Evolutionary conservation across 371 early-diverging fungal genomes (phyloP).

Genomic region (Apophysomyces sp.): DNA sequence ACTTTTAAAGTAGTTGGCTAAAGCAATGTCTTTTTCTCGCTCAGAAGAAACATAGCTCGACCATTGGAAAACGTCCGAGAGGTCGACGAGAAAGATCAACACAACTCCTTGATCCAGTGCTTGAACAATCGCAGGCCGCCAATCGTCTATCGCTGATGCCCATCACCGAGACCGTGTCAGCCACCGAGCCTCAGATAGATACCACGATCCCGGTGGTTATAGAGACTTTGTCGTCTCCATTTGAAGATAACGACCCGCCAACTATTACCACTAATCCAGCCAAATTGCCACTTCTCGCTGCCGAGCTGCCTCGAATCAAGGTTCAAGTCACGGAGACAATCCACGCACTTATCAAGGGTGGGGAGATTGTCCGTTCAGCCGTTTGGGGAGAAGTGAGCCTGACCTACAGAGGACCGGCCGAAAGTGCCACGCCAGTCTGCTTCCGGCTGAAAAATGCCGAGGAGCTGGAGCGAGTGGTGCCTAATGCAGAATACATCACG

Average conservation of each 20-base stretch:
- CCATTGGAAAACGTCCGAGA: slow-evolving; percentile 22
- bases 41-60: slow-evolving; percentile 5
- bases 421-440: slow-evolving; percentile 28
- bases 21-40: not conserved
- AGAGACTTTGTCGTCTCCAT: not conserved
- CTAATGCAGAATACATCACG: slow-evolving; percentile 35
- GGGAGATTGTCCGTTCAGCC: slow-evolving; percentile 37
- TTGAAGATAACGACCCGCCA: slow-evolving; percentile 7
- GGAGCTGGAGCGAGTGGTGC: slow-evolving; percentile 27
- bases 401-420: slow-evolving; percentile 28
- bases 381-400: slow-evolving; percentile 52
- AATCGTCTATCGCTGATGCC: not conserved
- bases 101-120: slow-evolving; percentile 23
- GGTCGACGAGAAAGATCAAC: slow-evolving; percentile 45
- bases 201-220: not conserved
- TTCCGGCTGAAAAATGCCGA: slow-evolving; percentile 34
- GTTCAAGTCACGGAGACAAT: slow-evolving; percentile 46
- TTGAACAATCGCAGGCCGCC: slow-evolving; percentile 1
- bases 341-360: slow-evolving; percentile 39
- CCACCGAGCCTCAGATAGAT: not conserved
- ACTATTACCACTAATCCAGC: too few relatives aligned
- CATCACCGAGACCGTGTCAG: not conserved
- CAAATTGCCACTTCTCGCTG: not conserved
- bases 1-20: not conserved
- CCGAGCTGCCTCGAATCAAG: slow-evolving; percentile 19